Conservation (phyloP, 192 early-diverging fungal genomes). For the Coemansia sp. region DNA sequence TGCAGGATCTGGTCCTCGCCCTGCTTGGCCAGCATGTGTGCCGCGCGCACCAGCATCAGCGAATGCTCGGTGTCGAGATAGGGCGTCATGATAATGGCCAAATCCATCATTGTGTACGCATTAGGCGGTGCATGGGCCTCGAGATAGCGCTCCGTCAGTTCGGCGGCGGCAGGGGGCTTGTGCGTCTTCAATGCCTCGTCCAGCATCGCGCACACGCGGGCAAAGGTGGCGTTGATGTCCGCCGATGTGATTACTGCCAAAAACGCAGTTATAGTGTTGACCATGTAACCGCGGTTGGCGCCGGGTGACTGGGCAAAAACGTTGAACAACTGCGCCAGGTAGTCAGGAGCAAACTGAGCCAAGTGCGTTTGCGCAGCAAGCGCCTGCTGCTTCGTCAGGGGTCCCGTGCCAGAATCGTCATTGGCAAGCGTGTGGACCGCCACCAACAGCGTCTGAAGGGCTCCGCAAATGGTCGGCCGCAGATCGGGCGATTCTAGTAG, state of each 20-base stretch:
- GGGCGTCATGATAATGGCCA: slow-evolving; percentile 71
- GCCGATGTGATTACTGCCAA: slow-evolving; percentile 59
- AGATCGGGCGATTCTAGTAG: slow-evolving; percentile 73
- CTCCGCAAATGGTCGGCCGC: slow-evolving; percentile 76
- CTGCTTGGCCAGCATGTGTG: slow-evolving; percentile 51
- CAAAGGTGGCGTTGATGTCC: slow-evolving; percentile 68
- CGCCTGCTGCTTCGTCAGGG: slow-evolving; percentile 57
- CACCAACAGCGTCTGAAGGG: slow-evolving; percentile 64
- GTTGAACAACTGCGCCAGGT: slow-evolving; percentile 76
- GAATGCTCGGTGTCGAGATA: slow-evolving; percentile 71
- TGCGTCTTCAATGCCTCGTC: slow-evolving; percentile 60
- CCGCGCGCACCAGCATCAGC: slow-evolving; percentile 57
- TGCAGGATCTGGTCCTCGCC: slow-evolving; percentile 76
- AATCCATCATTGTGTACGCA: slow-evolving; percentile 86
- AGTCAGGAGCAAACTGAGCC: slow-evolving; percentile 68
- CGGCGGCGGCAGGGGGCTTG: slow-evolving; percentile 54
- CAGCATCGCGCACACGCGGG: slow-evolving; percentile 60
- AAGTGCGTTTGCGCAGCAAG: slow-evolving; percentile 59
- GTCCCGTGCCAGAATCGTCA: slow-evolving; percentile 20
- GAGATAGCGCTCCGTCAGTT: slow-evolving; percentile 52
- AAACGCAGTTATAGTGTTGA: slow-evolving; percentile 70
- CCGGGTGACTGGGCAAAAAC: slow-evolving; percentile 69
- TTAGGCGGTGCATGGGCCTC: slow-evolving; percentile 63
- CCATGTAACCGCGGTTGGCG: slow-evolving; percentile 62
- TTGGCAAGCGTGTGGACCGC: slow-evolving; percentile 36